Percentiles rank a stretch among this genome's conserved stretches.
Conservation (phyloP, 139 green algal genomes). For the Pycnococcus provasolii region DNA sequence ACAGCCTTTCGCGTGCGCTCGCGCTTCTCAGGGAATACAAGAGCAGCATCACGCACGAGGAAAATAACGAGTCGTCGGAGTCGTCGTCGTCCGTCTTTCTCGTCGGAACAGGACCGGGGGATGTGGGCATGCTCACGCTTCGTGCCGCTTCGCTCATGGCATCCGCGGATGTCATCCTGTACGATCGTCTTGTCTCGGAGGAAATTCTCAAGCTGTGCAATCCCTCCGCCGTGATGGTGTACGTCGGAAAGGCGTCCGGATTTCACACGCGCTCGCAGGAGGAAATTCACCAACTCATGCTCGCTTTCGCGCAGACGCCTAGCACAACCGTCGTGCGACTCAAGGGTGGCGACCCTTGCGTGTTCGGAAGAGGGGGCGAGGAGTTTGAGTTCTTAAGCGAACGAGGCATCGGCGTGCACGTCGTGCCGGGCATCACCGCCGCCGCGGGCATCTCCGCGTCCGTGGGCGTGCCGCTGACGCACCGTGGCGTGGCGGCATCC, state of each 20-base stretch:
- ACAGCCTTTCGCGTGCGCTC: too few species aligned
- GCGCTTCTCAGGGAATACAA: too few species aligned
- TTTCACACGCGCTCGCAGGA: constrained; percentile 88
- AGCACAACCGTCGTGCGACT: constrained; percentile 67
- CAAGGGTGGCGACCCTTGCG: constrained; percentile 40
- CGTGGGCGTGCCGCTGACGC: constrained; percentile 87
- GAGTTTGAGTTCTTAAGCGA: constrained; percentile 73
- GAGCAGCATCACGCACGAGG: too few species aligned
- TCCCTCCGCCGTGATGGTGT: constrained; percentile 71
- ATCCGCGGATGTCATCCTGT: constrained; percentile 87
- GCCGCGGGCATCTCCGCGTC: constrained; percentile 62
- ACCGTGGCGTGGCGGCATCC: constrained; percentile 81
- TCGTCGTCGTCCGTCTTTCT: constrained; percentile 56
- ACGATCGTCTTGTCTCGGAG: constrained; percentile 81
- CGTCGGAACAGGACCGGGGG: constrained; percentile 89
- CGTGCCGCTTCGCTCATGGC: constrained; percentile 77
- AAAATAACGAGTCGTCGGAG: too few species aligned
- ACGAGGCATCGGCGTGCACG: constrained; percentile 66
- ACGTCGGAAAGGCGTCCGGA: constrained; percentile 87
- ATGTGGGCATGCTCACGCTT: constrained; percentile 88
- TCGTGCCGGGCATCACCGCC: constrained; percentile 68
- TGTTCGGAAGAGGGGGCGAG: constrained; percentile 91
- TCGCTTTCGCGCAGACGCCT: constrained; percentile 63
- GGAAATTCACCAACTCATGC: constrained; percentile 88
- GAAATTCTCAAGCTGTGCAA: constrained; percentile 60